phyloP scores from a whole-genome alignment of 139 green algal genomes.

The Ulvella scutata region DNA sequence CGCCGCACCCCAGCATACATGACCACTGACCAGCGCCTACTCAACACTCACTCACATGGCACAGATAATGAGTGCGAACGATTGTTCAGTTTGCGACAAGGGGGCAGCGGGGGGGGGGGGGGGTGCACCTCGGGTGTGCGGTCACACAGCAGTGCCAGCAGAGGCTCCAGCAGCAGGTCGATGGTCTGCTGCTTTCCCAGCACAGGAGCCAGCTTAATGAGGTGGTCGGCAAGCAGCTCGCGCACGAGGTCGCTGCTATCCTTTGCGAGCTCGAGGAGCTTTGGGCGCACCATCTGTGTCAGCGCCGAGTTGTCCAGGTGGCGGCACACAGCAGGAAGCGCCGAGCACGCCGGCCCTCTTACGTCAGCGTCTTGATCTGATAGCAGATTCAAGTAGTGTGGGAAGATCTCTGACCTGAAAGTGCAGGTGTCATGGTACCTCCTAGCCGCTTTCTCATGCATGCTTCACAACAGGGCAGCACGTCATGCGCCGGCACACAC shows the following conservation, averaged over 20 bases:
- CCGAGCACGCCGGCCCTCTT: not conserved
- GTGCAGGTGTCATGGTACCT: no score
- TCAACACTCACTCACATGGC: no score
- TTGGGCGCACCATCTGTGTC: not conserved
- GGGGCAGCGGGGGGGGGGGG: no score
- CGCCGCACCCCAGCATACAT: no score
- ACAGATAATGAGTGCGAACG: no score
- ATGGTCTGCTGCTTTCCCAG: not conserved
- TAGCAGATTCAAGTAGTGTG: not conserved
- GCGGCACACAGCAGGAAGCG: not conserved
- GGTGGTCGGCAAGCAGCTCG: not conserved
- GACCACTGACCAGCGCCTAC: no score
- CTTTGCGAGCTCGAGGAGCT: not conserved
- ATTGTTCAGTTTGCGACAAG: no score
- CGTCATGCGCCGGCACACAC: no score
- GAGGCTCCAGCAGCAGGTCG: not conserved
- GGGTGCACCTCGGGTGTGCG: not conserved
- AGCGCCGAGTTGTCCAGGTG: not conserved
- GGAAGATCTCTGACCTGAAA: not conserved
- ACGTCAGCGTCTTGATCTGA: not conserved
- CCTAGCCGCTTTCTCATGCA: no score
- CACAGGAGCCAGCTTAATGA: not conserved
- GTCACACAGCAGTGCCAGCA: not conserved
- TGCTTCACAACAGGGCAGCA: no score
- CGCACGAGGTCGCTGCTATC: not conserved